These are phyloP conservation scores for Starmera quercuum DNA, from an alignment of 805 yeast genomes.

Conservation along the genomic window DNA sequence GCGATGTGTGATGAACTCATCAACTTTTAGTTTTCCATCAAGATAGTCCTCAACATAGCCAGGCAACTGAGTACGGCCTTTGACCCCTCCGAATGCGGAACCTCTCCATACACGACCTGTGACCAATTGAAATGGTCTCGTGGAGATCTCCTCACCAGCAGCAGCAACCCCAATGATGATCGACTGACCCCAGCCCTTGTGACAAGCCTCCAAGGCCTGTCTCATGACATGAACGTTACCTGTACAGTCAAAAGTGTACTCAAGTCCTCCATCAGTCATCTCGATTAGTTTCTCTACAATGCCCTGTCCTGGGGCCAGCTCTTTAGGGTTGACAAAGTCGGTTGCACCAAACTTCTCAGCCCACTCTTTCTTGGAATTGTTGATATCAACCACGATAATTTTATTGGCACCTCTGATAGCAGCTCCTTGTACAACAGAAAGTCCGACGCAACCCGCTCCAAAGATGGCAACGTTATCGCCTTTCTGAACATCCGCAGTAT, in stretches of 20 bases:
- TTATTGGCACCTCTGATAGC: slow-evolving; percentile 70
- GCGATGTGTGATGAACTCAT: slow-evolving; percentile 91
- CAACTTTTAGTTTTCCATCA: slow-evolving; percentile 77
- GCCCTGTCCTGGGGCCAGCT: slow-evolving; percentile 64
- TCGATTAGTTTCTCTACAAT: slow-evolving; percentile 78
- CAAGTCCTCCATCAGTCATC: slow-evolving; percentile 95
- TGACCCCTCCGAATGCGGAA: slow-evolving; percentile 98
- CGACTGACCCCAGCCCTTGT: slow-evolving; percentile 98
- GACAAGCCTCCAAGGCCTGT: slow-evolving; percentile 92
- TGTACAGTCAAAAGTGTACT: slow-evolving; percentile 94
- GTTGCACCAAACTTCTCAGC: slow-evolving; percentile 90
- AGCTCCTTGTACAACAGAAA: slow-evolving; percentile 95
- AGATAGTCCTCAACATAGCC: slow-evolving; percentile 81
- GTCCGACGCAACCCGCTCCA: slow-evolving; percentile 97
- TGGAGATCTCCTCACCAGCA: slow-evolving; percentile 93
- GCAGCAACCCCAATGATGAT: slow-evolving; percentile 97
- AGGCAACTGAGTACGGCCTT: slow-evolving; percentile 95
- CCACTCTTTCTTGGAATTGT: slow-evolving; percentile 79
- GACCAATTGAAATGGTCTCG: slow-evolving; percentile 97
- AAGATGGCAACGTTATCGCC: slow-evolving; percentile 95
- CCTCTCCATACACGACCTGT: slow-evolving; percentile 99
- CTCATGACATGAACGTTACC: slow-evolving; percentile 96
- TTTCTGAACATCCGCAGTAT: slow-evolving; percentile 82
- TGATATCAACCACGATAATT: slow-evolving; percentile 82
- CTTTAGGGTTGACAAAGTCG: slow-evolving; percentile 82